Evolutionary conservation across 345 rosid species (phyloP).

Genomic region (Excoecaria cochinchinensis): DNA sequence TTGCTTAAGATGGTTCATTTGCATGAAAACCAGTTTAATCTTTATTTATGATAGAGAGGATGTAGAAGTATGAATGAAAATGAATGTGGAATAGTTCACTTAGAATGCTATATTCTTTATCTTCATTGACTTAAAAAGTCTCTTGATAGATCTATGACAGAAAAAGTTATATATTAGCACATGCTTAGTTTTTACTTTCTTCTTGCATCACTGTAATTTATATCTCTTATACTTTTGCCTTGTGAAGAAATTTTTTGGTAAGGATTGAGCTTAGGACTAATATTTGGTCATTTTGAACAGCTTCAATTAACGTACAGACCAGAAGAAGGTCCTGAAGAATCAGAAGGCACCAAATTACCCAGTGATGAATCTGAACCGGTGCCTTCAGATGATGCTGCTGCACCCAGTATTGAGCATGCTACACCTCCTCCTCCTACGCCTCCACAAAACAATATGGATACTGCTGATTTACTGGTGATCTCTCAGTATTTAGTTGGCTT

Average conservation of each 20-base stretch:
- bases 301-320: slow-evolving; percentile 76
- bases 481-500: slow-evolving; percentile 1
- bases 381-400: slow-evolving; percentile 47
- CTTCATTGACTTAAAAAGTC: neutral
- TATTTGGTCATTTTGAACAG: slow-evolving; percentile 35
- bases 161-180: neutral
- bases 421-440: slow-evolving; percentile 48
- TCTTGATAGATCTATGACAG: slow-evolving; percentile 2
- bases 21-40: neutral
- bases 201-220: neutral
- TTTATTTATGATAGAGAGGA: neutral
- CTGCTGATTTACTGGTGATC: slow-evolving; percentile 83
- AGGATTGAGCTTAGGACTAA: slow-evolving; percentile 20
- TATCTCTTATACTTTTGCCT: neutral
- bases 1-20: neutral
- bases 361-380: slow-evolving; percentile 62
- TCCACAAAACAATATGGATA: slow-evolving; percentile 54
- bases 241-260: neutral
- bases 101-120: neutral
- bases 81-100: neutral
- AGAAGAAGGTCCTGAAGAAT: slow-evolving; percentile 69
- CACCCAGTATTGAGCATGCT: slow-evolving; percentile 42
- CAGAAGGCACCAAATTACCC: slow-evolving; percentile 51
- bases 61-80: neutral
- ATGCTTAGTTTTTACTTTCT: neutral